A percentile compares a stretch with the other conserved stretches of the same genome.
These are phyloP conservation scores for bread wheat (Triticum aestivum) DNA, from an alignment of 176 grass and related monocot species.

Conservation along the genomic window DNA sequence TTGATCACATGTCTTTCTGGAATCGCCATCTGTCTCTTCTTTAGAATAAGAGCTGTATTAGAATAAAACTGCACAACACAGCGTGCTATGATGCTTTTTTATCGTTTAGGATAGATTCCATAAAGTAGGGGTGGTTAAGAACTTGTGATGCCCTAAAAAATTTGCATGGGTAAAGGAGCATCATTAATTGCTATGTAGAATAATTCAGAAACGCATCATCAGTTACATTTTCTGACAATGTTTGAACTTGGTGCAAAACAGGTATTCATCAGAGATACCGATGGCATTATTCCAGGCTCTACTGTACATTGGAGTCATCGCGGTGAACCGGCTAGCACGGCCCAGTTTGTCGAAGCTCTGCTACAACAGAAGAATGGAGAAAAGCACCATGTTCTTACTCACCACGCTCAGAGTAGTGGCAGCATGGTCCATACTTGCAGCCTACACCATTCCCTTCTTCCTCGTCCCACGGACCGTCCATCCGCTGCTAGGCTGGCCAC, in stretches of 20 bases:
- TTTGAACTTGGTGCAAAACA: constrained; percentile 37
- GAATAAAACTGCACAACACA: constrained; percentile 14
- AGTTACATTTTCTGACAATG: constrained; percentile 4
- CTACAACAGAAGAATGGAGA: constrained; percentile 78
- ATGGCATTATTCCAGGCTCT: constrained; percentile 68
- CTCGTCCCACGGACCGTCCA: constrained; percentile 80
- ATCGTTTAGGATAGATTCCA: constrained; percentile 30
- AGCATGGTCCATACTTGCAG: constrained; percentile 61
- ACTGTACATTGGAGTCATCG: constrained; percentile 72
- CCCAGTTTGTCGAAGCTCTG: constrained; percentile 79
- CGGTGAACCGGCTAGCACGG: constrained; percentile 54
- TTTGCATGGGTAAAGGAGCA: neutral
- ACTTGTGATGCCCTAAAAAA: neutral
- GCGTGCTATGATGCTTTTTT: neutral
- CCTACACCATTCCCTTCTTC: constrained; percentile 85
- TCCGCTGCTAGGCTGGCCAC: constrained; percentile 76
- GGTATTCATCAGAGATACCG: constrained; percentile 69
- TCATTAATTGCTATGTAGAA: neutral
- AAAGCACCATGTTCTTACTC: constrained; percentile 56
- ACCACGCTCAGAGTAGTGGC: constrained; percentile 61
- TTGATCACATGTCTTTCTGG: neutral
- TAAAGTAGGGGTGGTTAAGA: neutral
- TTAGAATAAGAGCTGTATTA: constrained; percentile 14
- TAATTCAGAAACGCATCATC: neutral
- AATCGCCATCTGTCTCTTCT: constrained; percentile 5